These are phyloP conservation scores for Diaporthe eres DNA, from an alignment of 2,329 filamentous ascomycete genomes.

Conservation along the genomic window DNA sequence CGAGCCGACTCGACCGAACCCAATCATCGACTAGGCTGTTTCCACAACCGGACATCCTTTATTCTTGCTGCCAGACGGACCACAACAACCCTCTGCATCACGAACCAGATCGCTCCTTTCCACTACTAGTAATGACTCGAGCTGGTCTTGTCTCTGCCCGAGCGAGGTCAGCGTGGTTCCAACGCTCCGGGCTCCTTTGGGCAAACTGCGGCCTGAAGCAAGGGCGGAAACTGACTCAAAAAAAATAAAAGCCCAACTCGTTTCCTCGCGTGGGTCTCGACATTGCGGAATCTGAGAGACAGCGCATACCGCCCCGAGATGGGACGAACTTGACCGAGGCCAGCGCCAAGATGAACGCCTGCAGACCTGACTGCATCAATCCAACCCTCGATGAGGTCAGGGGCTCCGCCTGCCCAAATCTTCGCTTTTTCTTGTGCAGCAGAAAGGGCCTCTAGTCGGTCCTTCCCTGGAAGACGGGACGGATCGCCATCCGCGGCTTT, in stretches of 20 bases:
- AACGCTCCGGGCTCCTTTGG: neutral
- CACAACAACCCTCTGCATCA: neutral
- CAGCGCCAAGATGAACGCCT: neutral
- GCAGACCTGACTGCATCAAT: neutral
- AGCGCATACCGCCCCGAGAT: neutral
- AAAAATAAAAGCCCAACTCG: neutral
- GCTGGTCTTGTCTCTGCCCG: neutral
- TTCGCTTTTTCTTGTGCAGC: conserved; percentile 9
- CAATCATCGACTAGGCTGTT: neutral
- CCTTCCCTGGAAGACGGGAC: neutral
- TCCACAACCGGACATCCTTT: neutral
- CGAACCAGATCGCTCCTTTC: neutral
- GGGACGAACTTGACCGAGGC: neutral
- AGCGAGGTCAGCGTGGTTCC: neutral
- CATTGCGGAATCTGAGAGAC: neutral
- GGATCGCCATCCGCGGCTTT: conserved; percentile 10
- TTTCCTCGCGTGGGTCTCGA: neutral
- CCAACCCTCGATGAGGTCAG: neutral
- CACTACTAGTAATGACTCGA: neutral
- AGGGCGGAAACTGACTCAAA: neutral
- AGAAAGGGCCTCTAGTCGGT: neutral
- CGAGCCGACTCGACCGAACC: neutral
- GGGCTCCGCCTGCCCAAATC: conserved; percentile 16
- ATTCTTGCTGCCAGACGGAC: neutral
- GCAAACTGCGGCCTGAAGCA: neutral